phyloP scores from a whole-genome alignment of 129 eudicot species.

The Helianthus tuberosus region DNA sequence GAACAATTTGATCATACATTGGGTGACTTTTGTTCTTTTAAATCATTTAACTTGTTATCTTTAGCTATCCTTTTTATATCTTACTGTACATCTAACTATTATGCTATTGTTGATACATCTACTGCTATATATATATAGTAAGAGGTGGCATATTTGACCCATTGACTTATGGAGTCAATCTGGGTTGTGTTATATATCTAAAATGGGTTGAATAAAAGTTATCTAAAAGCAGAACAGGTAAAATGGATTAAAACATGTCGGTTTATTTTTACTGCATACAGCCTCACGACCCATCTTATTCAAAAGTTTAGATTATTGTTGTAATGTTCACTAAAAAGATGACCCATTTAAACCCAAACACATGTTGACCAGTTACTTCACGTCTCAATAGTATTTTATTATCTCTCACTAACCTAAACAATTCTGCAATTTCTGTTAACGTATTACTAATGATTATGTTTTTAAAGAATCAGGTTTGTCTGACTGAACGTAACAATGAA shows the following conservation, averaged over 20 bases:
- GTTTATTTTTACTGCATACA: not conserved
- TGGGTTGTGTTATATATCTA: not conserved
- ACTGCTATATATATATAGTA: too few relatives aligned
- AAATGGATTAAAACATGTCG: not conserved
- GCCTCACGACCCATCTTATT: not conserved
- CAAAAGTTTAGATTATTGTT: not conserved
- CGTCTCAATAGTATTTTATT: not conserved
- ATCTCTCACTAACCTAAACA: not conserved
- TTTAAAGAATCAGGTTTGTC: slow-evolving; percentile 55
- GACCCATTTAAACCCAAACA: not conserved
- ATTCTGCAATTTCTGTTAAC: not conserved
- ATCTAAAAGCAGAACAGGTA: not conserved
- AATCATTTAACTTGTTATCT: not conserved
- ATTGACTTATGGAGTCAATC: too few relatives aligned
- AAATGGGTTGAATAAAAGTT: not conserved
- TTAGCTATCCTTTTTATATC: not conserved
- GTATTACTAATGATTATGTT: not conserved
- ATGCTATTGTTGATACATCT: not conserved
- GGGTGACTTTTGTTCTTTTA: not conserved
- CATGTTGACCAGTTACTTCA: not conserved
- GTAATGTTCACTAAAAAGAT: not conserved
- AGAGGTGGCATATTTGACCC: too few relatives aligned
- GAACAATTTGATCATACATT: not conserved
- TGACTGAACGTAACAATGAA: slow-evolving; percentile 66
- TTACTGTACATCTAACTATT: not conserved